Percentiles rank a stretch among this genome's conserved stretches.
These are phyloP conservation scores for Dryas integrifolia DNA, from an alignment of 331 rosid genomes.

Conservation along the genomic window DNA sequence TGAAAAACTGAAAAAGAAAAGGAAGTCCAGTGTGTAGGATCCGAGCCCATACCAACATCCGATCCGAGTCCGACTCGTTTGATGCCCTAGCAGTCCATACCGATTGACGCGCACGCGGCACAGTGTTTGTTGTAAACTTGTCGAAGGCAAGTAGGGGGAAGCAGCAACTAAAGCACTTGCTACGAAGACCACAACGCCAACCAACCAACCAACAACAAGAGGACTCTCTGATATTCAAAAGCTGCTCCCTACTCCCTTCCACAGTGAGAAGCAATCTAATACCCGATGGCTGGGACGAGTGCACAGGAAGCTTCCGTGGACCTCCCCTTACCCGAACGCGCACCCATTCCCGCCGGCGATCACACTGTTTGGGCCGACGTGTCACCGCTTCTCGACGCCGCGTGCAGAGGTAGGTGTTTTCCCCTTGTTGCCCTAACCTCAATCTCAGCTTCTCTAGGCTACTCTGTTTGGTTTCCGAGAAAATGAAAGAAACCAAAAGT, in stretches of 20 bases:
- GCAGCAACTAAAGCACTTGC: background rate
- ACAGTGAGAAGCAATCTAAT: background rate
- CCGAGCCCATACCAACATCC: background rate
- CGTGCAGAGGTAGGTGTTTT: slow-evolving; percentile 56
- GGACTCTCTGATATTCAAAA: slow-evolving; percentile 1
- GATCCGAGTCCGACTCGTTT: background rate
- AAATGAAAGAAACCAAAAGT: background rate
- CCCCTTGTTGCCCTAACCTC: slow-evolving; percentile 1
- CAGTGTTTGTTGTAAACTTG: background rate
- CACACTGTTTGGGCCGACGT: slow-evolving; percentile 85
- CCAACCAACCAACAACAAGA: background rate
- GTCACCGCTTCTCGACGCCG: slow-evolving; percentile 76
- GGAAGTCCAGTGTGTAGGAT: background rate
- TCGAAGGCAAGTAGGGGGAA: background rate
- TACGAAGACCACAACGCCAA: background rate
- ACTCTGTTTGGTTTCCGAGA: slow-evolving; percentile 16
- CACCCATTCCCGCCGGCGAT: slow-evolving; percentile 72
- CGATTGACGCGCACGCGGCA: background rate
- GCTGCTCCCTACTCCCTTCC: background rate
- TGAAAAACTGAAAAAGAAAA: background rate
- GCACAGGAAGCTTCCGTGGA: slow-evolving; percentile 33
- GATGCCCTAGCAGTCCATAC: background rate
- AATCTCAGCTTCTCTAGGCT: background rate
- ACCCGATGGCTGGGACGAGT: slow-evolving; percentile 41
- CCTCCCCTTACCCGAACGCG: slow-evolving; percentile 32